These are phyloP conservation scores for Hypoxylon sp. DNA, from an alignment of 2,329 filamentous ascomycete species.

Conservation along the genomic window DNA sequence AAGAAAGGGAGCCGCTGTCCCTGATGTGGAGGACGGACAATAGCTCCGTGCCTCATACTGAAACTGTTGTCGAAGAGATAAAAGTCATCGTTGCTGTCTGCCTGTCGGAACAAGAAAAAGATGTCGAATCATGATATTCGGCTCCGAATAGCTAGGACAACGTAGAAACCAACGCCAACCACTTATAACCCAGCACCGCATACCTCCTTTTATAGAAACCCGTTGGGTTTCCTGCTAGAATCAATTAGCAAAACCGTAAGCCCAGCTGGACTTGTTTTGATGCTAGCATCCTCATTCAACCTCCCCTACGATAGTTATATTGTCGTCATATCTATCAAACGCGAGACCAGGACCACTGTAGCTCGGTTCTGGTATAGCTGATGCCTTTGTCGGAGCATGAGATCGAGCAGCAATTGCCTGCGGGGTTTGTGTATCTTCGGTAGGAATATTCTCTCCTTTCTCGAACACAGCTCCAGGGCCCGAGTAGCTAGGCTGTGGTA, in stretches of 20 bases:
- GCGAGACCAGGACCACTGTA: constrained; percentile 59
- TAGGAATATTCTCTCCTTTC: constrained; percentile 56
- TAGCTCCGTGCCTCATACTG: no score
- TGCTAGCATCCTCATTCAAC: constrained; percentile 42
- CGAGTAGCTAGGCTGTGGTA: constrained; percentile 57
- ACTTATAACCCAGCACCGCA: neutral
- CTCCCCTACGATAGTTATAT: constrained; percentile 46
- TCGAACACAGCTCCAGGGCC: constrained; percentile 62
- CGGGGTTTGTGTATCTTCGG: constrained; percentile 49
- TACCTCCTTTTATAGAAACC: neutral
- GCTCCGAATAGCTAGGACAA: constrained; percentile 2
- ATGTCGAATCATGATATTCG: constrained; percentile 3
- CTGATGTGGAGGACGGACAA: no score
- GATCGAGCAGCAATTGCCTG: constrained; percentile 44
- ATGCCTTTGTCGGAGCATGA: constrained; percentile 6
- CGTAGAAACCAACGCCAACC: constrained; percentile 18
- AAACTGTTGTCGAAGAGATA: neutral
- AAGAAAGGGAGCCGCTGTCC: no score
- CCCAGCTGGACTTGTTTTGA: constrained; percentile 31
- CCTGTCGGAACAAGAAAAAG: constrained; percentile 14
- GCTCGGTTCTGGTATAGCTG: constrained; percentile 54
- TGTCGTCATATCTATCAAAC: constrained; percentile 62
- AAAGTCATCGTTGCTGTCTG: constrained; percentile 22
- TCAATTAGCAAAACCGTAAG: constrained; percentile 11
- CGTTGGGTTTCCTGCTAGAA: neutral